phyloP scores from a whole-genome alignment of 768 basidiomycete species.

The Boletus tomentosulus region DNA sequence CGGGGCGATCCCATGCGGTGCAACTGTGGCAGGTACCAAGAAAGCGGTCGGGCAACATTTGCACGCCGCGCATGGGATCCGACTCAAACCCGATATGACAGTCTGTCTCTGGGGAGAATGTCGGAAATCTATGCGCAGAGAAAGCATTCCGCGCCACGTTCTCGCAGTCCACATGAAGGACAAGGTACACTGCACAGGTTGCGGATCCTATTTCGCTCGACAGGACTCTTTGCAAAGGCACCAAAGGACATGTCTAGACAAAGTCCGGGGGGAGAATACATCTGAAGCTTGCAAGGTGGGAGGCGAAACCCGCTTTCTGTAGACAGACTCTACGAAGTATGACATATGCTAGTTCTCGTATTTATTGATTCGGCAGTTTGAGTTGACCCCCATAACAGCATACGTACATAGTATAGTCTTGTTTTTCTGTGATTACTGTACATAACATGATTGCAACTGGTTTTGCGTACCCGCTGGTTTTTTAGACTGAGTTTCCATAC shows the following conservation, averaged over 20 bases:
- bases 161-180: constrained; percentile 20
- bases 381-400: neutral
- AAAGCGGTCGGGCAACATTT: constrained; percentile 14
- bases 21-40: constrained; percentile 1
- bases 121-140: constrained; percentile 16
- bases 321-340: neutral
- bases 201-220: constrained; percentile 21
- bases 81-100: constrained; percentile 7
- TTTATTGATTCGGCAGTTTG: neutral
- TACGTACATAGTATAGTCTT: no score
- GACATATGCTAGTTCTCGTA: neutral
- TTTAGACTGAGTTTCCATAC: neutral
- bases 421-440: neutral
- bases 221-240: constrained; percentile 25
- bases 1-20: neutral
- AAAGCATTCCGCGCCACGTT: constrained; percentile 26
- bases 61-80: constrained; percentile 4
- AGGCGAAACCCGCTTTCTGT: neutral
- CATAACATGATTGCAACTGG: neutral
- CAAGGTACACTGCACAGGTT: constrained; percentile 17
- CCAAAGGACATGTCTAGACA: constrained; percentile 6
- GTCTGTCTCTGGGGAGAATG: constrained; percentile 19
- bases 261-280: neutral
- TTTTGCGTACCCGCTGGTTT: neutral
- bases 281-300: neutral